Base-by-base conservation (phyloP, 331 rosid genomes). In the Phaseolus coccineus region DNA sequence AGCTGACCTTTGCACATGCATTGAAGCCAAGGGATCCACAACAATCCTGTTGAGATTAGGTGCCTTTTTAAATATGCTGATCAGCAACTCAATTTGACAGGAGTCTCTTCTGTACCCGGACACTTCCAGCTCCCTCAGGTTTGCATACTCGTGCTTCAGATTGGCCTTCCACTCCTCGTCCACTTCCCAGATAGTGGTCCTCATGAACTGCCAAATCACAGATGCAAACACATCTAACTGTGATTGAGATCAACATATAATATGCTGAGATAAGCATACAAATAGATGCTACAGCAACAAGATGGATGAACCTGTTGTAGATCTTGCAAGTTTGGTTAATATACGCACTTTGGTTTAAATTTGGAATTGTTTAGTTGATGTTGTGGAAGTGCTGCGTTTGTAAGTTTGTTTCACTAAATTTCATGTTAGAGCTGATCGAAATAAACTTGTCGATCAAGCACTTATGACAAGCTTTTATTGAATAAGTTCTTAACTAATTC, bases 31-130 rank as follows among this genome's bases (percentile, higher is more conserved):
- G 3, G 81, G 74, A 66, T 77, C 67, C 39, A 77, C 64, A 4
- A 57, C 57, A 52, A 77, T 27, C 46, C 0, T 77, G 1, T 56
- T 52, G 14, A 77, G 81, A 24, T 77, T 77, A 37, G 66, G 74
- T 37, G 81, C 67, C 4, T 52, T 52, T 40, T 15, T 16, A 9
- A 37, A 1, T 14, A 77, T 40, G 42, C 25, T 33, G 3, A 10
- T 0, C n/a, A 77, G 37, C n/a, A 77, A 10, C 46, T 66, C 67
- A 25, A 66, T 65, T 24, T 77, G 74, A 53, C 67, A 31, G 0
- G 69, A 4, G 31, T 77, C 81, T 42, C 59, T 67, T 77, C 48
- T 40, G 5, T n/a, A 77, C 14, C 81, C 81, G 9, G 66, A 65
- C 31, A 77, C 67, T 24, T 66, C 46, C 57, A 77, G 31, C 28